Conservation (phyloP, 2,329 filamentous ascomycete genomes). For the Aspergillus novoparasiticus region DNA sequence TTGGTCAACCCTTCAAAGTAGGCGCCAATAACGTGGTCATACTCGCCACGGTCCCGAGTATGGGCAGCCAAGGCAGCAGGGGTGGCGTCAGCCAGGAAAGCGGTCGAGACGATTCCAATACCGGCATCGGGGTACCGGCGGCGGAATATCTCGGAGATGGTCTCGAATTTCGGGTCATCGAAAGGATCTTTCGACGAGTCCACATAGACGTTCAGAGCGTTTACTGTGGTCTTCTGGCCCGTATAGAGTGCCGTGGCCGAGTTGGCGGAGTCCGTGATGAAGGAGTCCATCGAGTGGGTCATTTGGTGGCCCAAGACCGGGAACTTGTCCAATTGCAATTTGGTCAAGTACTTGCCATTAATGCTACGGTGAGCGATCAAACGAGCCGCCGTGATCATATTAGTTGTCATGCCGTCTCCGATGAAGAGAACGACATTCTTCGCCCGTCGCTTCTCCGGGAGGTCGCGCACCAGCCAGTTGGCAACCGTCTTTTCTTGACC, state of each 20-base stretch:
- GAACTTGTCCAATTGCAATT: slow-evolving; percentile 78
- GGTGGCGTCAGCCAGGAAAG: slow-evolving; percentile 73
- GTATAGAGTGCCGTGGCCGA: slow-evolving; percentile 79
- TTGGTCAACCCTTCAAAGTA: slow-evolving; percentile 75
- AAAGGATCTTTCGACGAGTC: slow-evolving; percentile 73
- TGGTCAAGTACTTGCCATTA: slow-evolving; percentile 80
- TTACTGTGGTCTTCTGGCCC: slow-evolving; percentile 82
- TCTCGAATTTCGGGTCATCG: slow-evolving; percentile 86
- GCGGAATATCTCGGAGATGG: slow-evolving; percentile 70
- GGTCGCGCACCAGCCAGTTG: slow-evolving; percentile 74
- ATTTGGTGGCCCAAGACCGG: slow-evolving; percentile 86
- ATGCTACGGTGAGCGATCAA: slow-evolving; percentile 79
- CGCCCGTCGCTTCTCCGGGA: slow-evolving; percentile 69
- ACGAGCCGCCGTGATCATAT: slow-evolving; percentile 65
- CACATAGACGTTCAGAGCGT: slow-evolving; percentile 78
- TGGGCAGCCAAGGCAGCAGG: slow-evolving; percentile 75
- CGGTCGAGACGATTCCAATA: slow-evolving; percentile 73
- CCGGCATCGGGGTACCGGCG: slow-evolving; percentile 64
- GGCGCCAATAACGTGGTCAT: slow-evolving; percentile 73
- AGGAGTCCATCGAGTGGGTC: slow-evolving; percentile 82
- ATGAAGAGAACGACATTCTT: slow-evolving; percentile 89
- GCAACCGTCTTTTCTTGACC: slow-evolving; percentile 70
- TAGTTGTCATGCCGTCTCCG: slow-evolving; percentile 64
- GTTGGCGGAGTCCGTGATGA: slow-evolving; percentile 86
- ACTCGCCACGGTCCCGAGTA: slow-evolving; percentile 69